A percentile compares a stretch with the other conserved stretches of the same genome.
Evolutionary conservation across 495 filamentous ascomycete species (phyloP).

Genomic region (Amniculicola lignicola): DNA sequence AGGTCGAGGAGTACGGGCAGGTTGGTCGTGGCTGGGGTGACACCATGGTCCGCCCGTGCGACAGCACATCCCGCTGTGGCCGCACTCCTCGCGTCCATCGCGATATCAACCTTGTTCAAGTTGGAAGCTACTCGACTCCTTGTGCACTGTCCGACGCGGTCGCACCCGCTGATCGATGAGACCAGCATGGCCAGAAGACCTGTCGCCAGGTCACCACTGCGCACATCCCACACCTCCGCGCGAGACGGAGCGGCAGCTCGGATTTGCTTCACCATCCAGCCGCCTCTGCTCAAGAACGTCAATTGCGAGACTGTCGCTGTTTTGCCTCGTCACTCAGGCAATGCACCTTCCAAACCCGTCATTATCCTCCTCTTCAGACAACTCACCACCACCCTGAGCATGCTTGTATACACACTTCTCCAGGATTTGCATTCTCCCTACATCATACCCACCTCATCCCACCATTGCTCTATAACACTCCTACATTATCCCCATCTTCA

Average conservation of each 20-base stretch:
- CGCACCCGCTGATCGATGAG: too few relatives aligned
- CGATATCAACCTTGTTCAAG: background rate
- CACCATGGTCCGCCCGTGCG: constrained; percentile 15
- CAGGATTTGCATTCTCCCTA: constrained; percentile 3
- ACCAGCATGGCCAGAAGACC: too few relatives aligned
- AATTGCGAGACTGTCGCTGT: constrained; percentile 29
- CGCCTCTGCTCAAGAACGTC: constrained; percentile 8
- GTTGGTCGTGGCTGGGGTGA: constrained; percentile 13
- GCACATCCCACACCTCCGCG: background rate
- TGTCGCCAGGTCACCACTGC: too few relatives aligned
- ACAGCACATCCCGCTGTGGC: constrained; percentile 1
- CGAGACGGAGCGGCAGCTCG: too few relatives aligned
- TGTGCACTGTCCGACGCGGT: too few relatives aligned
- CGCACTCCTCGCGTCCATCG: background rate
- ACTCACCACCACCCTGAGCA: too few relatives aligned
- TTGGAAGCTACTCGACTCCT: too few relatives aligned
- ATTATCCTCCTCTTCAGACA: too few relatives aligned
- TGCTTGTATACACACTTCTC: background rate
- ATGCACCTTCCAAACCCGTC: constrained; percentile 3
- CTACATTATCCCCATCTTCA: background rate
- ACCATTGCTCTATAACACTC: background rate
- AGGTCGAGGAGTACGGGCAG: background rate
- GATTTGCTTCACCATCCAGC: background rate
- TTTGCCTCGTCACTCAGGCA: constrained; percentile 19
- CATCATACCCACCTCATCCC: background rate